Conservation (phyloP, 2,329 filamentous ascomycete species). For the Claviceps sorghi region DNA sequence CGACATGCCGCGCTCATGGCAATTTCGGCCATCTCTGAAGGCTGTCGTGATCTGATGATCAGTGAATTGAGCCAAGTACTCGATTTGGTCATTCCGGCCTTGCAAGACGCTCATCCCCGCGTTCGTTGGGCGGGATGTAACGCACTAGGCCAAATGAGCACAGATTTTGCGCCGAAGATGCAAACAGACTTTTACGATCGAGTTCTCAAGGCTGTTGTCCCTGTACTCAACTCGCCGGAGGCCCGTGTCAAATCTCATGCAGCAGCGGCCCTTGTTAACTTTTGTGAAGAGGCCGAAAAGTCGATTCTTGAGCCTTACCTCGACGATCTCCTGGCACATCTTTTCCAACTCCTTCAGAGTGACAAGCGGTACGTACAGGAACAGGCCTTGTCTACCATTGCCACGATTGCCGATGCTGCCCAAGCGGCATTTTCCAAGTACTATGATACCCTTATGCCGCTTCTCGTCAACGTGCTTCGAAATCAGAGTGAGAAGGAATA, state of each 20-base stretch:
- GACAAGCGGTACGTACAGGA: slow-evolving; percentile 95
- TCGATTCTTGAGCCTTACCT: slow-evolving; percentile 82
- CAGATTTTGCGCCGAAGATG: slow-evolving; percentile 96
- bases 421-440: slow-evolving; percentile 91
- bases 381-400: slow-evolving; percentile 92
- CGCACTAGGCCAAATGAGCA: slow-evolving; percentile 98
- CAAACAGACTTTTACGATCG: slow-evolving; percentile 85
- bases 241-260: slow-evolving; percentile 93
- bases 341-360: slow-evolving; percentile 78
- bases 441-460: slow-evolving; percentile 89
- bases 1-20: slow-evolving; percentile 96
- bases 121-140: slow-evolving; percentile 97
- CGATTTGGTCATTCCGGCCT: slow-evolving; percentile 81
- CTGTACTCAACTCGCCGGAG: slow-evolving; percentile 78
- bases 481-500: slow-evolving; percentile 90
- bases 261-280: slow-evolving; percentile 95
- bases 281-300: slow-evolving; percentile 96
- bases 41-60: slow-evolving; percentile 90
- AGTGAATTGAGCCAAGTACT: slow-evolving; percentile 88
- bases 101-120: slow-evolving; percentile 80
- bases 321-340: slow-evolving; percentile 67
- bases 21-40: slow-evolving; percentile 95
- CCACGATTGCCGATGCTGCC: slow-evolving; percentile 95
- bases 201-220: slow-evolving; percentile 81
- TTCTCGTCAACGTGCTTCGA: slow-evolving; percentile 77